Percentiles rank a stretch among this genome's conserved stretches.
phyloP scores from a whole-genome alignment of 768 basidiomycete species.

The Macrolepiota fuliginosa region DNA sequence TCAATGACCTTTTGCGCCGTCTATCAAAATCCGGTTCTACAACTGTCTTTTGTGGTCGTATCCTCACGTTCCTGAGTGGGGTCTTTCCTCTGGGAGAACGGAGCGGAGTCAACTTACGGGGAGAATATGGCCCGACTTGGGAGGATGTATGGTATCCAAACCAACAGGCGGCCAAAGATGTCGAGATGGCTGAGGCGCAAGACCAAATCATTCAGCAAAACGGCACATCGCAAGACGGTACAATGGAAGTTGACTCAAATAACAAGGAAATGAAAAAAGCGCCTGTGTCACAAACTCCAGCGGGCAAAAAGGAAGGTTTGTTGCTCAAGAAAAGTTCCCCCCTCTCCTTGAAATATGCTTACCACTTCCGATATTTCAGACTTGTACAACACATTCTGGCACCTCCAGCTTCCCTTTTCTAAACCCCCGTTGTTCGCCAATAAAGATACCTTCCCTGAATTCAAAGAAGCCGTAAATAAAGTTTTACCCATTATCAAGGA shows the following conservation, averaged over 20 bases:
- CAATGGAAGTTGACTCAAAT: constrained; percentile 60
- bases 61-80: constrained; percentile 80
- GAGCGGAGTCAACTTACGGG: constrained; percentile 88
- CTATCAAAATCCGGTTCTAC: constrained; percentile 84
- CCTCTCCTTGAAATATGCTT: neutral
- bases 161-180: constrained; percentile 25
- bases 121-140: constrained; percentile 82
- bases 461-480: constrained; percentile 68
- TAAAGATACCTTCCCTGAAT: constrained; percentile 54
- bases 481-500: constrained; percentile 80
- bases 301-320: constrained; percentile 62
- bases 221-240: constrained; percentile 29
- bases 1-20: constrained; percentile 85
- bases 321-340: neutral
- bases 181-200: constrained; percentile 21
- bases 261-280: constrained; percentile 33
- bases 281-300: constrained; percentile 19
- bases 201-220: constrained; percentile 23
- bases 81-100: constrained; percentile 88
- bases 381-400: constrained; percentile 90
- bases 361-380: constrained; percentile 35
- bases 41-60: constrained; percentile 86
- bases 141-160: constrained; percentile 52
- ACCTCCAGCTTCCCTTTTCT: constrained; percentile 81
- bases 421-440: constrained; percentile 69